phyloP scores from a whole-genome alignment of 208 protist species.

The Entamoeba invadens region DNA sequence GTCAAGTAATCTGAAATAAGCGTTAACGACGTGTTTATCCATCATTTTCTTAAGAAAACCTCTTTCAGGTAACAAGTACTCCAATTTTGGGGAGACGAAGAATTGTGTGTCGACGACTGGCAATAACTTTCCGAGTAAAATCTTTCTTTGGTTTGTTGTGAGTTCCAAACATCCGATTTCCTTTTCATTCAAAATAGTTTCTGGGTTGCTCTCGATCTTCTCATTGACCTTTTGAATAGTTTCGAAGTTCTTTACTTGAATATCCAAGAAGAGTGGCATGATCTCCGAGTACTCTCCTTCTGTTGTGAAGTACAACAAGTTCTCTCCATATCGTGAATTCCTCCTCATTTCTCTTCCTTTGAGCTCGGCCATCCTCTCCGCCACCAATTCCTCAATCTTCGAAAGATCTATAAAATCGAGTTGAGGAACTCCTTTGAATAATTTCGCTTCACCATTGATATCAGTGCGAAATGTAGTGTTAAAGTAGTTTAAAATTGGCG shows the following conservation, averaged over 20 bases:
- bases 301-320: not conserved
- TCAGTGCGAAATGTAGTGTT: constrained; percentile 79
- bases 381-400: not conserved
- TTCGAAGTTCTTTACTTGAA: not conserved
- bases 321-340: not conserved
- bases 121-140: not conserved
- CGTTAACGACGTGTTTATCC: not conserved
- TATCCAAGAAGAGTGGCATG: not conserved
- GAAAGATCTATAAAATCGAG: constrained; percentile 64
- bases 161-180: not conserved
- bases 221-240: not conserved
- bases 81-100: not conserved
- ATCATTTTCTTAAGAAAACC: not conserved
- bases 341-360: not conserved
- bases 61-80: not conserved
- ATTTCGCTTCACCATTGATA: constrained; percentile 75
- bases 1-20: not conserved
- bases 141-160: not conserved
- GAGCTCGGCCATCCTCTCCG: not conserved
- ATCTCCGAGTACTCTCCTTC: not conserved
- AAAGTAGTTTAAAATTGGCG: constrained; percentile 83
- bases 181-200: not conserved
- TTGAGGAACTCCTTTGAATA: constrained; percentile 59
- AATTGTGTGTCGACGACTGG: not conserved
- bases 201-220: not conserved